Evolutionary conservation across 1,139 yeast genomes (phyloP), one percentile per base, ranked within the genome.

Genomic region (Geotrichum reessii): DNA sequence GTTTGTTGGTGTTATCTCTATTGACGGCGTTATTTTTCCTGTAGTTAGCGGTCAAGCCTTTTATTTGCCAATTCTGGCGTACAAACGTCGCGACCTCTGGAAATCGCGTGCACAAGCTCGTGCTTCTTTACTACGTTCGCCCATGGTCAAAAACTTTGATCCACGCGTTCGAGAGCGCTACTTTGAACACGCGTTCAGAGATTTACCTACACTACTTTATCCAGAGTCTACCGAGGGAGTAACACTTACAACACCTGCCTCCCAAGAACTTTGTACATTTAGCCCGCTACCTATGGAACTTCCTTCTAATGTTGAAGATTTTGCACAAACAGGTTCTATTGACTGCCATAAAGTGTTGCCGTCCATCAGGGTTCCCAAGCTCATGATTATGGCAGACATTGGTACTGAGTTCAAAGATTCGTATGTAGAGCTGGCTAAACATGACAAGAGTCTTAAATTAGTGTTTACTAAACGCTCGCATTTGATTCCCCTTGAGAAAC

Each of bases 51-150:
- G 37, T 27, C 25, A 21, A 24, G 17, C 9, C 9, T 21, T 21
- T 17, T 7, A 6, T 1, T 46, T 52, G 7, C 42, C 56, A 19
- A 27, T 28, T 25, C 44, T 52, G 4, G 54, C 63, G 21, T 47
- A 46, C 40, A 49, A 37, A 24, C 59, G 65, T 9, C 28, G 58
- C 21, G 63, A 61, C 33, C 37, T 48, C 19, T 63, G 65, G 65
- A 50, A 55, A 1, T 53, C 61, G 25, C 40, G 53, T 14, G 60
- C 54, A 31, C 46, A 42, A 3, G 64, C 60, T 25, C 33, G 46
- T 17, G 33, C 55, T 37, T n/a, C 24, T 21, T 25, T 62, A 19
- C 12, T 47, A 17, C 27, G 42, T 1, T 44, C 56, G n/a, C 47
- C 51, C 1, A 55, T 61, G 52, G 42, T 59, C 44, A 31, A 54